Conservation (phyloP, 179 eudicot species). For the Spinacia oleracea region DNA sequence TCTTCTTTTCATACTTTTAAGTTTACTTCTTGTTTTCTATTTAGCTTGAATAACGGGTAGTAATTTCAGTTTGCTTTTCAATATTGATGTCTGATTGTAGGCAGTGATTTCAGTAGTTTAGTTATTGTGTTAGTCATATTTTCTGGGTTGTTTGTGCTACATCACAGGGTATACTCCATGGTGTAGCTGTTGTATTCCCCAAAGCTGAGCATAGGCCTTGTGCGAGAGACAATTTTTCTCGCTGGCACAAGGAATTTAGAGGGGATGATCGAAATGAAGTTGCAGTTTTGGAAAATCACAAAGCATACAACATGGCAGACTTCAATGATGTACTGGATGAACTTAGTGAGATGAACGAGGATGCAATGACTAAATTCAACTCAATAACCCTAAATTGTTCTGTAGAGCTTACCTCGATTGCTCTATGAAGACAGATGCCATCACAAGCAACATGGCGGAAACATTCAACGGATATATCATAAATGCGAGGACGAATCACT, state of each 20-base stretch:
- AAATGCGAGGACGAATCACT: not conserved
- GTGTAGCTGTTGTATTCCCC: not conserved
- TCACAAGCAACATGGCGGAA: too few relatives aligned
- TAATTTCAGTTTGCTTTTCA: too few relatives aligned
- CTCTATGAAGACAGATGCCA: too few relatives aligned
- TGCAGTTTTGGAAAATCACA: not conserved
- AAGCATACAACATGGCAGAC: not conserved
- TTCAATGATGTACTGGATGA: not conserved
- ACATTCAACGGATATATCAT: too few relatives aligned
- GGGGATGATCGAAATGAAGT: slow-evolving; percentile 11
- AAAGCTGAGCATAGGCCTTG: slow-evolving; percentile 1
- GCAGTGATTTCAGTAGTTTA: too few relatives aligned
- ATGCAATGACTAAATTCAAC: not conserved
- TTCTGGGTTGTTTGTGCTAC: too few relatives aligned
- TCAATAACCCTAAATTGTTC: not conserved
- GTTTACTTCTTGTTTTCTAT: not conserved
- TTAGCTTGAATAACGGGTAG: too few relatives aligned
- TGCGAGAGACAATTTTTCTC: not conserved
- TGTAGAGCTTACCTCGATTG: not conserved
- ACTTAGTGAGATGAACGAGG: not conserved
- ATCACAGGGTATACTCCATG: not conserved
- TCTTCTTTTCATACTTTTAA: not conserved
- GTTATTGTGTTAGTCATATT: too few relatives aligned
- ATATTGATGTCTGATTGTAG: too few relatives aligned
- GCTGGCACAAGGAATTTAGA: not conserved